Conservation (phyloP, 352 stramenopile genomes). For the Pythium grandisporangium region DNA sequence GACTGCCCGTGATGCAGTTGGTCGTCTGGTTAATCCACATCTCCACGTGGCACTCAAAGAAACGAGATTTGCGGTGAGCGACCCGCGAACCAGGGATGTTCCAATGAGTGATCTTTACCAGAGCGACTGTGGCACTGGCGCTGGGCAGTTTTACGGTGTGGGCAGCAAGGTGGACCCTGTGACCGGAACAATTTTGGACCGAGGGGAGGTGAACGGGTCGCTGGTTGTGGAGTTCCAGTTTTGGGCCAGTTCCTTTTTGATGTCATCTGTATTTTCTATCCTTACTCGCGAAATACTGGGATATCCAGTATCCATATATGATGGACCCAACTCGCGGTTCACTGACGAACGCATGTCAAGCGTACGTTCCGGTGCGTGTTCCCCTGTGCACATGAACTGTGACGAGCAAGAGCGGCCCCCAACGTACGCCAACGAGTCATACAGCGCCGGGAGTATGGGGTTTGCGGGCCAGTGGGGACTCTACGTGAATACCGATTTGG, state of each 20-base stretch:
- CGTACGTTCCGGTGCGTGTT: conserved; percentile 13
- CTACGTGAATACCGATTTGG: too few relatives aligned
- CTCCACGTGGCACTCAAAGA: conserved; percentile 20
- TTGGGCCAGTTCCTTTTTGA: conserved; percentile 24
- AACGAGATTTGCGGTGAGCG: conserved; percentile 22
- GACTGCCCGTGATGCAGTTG: conserved; percentile 10
- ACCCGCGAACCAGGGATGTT: conserved; percentile 13
- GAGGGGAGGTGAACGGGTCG: conserved; percentile 22
- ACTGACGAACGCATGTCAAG: conserved; percentile 38
- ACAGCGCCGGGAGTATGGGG: conserved; percentile 18
- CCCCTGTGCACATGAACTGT: conserved; percentile 20
- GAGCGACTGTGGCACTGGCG: conserved; percentile 13
- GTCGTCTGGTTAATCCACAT: conserved; percentile 16
- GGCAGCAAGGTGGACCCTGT: conserved; percentile 18
- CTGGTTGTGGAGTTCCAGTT: conserved; percentile 30
- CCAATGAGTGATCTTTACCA: conserved; percentile 19
- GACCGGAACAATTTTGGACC: too few relatives aligned
- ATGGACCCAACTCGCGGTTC: conserved; percentile 3
- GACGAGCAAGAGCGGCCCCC: conserved; percentile 11
- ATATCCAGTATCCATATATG: conserved; percentile 30
- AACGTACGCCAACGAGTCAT: conserved; percentile 22
- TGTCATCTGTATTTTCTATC: conserved; percentile 33
- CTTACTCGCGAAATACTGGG: conserved; percentile 33
- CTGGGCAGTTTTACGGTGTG: conserved; percentile 18
- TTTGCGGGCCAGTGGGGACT: conserved; percentile 25